A percentile compares a stretch with the other conserved stretches of the same genome.
Conservation (phyloP, 2,329 filamentous ascomycete genomes). For the Arthrobotrys pseudoclavata region DNA sequence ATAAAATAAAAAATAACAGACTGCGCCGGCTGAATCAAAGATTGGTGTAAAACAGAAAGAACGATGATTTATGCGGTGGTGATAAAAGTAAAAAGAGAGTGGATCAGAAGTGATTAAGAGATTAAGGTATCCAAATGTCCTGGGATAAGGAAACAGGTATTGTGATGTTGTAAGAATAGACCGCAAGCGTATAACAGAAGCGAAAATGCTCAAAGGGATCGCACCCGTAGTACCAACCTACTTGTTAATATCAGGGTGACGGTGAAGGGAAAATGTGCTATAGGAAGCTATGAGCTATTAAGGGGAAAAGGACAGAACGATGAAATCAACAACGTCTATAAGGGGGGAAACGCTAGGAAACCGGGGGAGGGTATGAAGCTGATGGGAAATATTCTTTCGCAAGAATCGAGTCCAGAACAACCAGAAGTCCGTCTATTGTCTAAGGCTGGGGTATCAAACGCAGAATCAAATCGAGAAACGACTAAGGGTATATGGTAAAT, state of each 20-base stretch:
- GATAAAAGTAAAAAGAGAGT: not conserved
- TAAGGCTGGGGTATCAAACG: conserved; percentile 58
- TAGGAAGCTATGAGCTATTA: not conserved
- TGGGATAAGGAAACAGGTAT: conserved; percentile 9
- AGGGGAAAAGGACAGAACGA: not conserved
- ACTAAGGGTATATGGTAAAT: conserved; percentile 7
- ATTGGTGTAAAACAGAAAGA: conserved; percentile 16
- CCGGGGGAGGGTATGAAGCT: conserved; percentile 8
- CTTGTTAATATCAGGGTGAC: conserved; percentile 42
- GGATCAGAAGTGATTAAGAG: conserved; percentile 7
- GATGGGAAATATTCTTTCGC: conserved; percentile 9
- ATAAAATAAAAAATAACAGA: not conserved
- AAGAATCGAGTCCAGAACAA: conserved; percentile 18
- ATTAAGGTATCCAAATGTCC: not conserved
- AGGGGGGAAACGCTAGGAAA: conserved; percentile 16
- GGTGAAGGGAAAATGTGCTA: not conserved
- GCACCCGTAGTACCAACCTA: conserved; percentile 58
- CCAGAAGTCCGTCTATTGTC: conserved; percentile 47
- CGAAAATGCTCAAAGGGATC: conserved; percentile 36
- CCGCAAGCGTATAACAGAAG: conserved; percentile 5
- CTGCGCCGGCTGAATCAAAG: conserved; percentile 19
- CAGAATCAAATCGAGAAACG: conserved; percentile 23
- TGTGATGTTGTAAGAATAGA: conserved; percentile 31
- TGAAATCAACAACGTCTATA: conserved; percentile 27
- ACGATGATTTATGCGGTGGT: not conserved